Evolutionary conservation across 495 filamentous ascomycete species (phyloP), one percentile per base, ranked within the genome.

Genomic region (Xylaria bambusicola): DNA sequence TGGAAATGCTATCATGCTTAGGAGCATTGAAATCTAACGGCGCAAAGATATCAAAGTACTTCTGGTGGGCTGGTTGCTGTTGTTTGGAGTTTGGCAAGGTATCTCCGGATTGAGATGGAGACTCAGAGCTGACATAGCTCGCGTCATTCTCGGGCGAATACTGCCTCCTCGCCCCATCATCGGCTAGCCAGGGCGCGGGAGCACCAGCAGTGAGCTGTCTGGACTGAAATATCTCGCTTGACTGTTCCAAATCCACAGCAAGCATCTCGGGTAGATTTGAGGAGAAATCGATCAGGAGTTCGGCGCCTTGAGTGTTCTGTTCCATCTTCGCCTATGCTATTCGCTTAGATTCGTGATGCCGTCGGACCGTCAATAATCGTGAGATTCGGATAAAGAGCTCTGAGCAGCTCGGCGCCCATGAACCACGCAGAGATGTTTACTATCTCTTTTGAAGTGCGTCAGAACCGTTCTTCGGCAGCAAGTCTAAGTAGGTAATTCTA

Each of bases 211-310:
- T 76, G 66, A 79, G 70, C 41, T 66, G 71, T 60, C 63, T 76
- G 9, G 71, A 69, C n/a, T 60, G 67, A 54, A 77, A 79, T 46
- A 73, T 61, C 12, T 65, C 61, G 42, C 64, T 56, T 33, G 77
- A 78, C 9, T 55, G 41, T 59, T 76, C 71, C 42, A 79, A 69
- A 48, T 79, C 75, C 46, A 66, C 62, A 12, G 68, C 76, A 15
- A 81, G 68, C 51, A 79, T 61, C 63, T 81, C 78, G 20, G 77
- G 71, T 23, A 81, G 62, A 64, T 74, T 80, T 61, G 64, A 68
- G 46, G 65, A 9, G n/a, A 47, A 47, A 50, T 61, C 70, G 47
- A 71, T 62, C 8, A 65, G 44, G 50, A 66, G 64, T 46, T 71
- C 64, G 33, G 63, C 42, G 40, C 15, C 17, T 18, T 35, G 18